These are phyloP conservation scores for Pseudocercospora musae DNA, from an alignment of 2,329 filamentous ascomycete genomes.

Conservation along the genomic window DNA sequence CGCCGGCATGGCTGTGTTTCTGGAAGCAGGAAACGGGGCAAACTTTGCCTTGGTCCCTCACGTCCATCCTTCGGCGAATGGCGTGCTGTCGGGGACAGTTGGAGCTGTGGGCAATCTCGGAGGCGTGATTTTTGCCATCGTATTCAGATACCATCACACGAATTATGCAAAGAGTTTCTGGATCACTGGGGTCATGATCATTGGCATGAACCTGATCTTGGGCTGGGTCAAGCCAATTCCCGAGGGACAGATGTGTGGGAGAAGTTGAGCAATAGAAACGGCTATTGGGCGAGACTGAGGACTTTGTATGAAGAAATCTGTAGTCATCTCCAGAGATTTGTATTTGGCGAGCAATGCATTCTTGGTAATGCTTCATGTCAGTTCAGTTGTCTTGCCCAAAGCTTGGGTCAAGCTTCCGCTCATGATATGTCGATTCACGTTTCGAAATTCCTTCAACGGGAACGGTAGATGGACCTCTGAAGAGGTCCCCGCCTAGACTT, in stretches of 20 bases:
- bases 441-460: no score
- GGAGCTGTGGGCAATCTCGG: constrained; percentile 80
- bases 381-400: no score
- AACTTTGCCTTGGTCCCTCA: constrained; percentile 85
- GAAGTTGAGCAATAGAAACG: background rate
- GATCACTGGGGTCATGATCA: constrained; percentile 75
- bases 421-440: background rate
- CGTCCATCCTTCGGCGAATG: constrained; percentile 78
- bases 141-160: constrained; percentile 70
- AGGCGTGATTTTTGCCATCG: constrained; percentile 77
- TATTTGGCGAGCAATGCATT: no score
- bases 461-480: no score
- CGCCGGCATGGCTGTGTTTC: constrained; percentile 72
- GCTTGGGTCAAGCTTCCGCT: no score
- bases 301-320: no score
- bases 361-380: no score
- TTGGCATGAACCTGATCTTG: constrained; percentile 65
- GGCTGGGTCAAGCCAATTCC: constrained; percentile 60
- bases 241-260: constrained; percentile 29
- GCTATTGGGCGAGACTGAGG: no score
- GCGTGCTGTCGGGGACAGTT: constrained; percentile 70
- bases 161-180: constrained; percentile 70
- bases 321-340: no score
- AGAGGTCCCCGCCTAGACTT: no score
- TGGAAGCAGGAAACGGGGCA: constrained; percentile 79